phyloP scores from a whole-genome alignment of 441 rosid species.

The Pelargonium exstipulatum region DNA sequence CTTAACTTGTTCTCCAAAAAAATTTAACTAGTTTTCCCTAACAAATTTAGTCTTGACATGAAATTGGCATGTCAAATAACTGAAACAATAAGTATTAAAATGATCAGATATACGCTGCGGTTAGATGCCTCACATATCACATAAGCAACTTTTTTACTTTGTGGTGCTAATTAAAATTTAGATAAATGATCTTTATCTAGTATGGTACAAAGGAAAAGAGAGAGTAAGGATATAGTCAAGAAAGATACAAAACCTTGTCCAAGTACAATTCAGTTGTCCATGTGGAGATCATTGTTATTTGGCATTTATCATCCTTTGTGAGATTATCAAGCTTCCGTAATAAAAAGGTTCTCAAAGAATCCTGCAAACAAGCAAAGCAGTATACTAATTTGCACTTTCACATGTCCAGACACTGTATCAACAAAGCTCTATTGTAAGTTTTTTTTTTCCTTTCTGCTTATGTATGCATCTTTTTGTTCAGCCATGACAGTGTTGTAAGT shows the following conservation, averaged over 20 bases:
- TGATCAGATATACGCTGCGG: not conserved
- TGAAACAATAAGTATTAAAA: not conserved
- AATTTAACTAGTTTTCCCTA: not conserved
- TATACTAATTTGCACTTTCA: constrained; percentile 8
- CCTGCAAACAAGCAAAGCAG: constrained; percentile 50
- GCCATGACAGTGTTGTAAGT: constrained; percentile 3
- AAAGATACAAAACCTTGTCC: constrained; percentile 77
- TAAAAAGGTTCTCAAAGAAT: constrained; percentile 92
- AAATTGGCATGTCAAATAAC: not conserved
- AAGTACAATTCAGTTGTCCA: constrained; percentile 98
- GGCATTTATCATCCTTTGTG: constrained; percentile 90
- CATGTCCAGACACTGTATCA: not conserved
- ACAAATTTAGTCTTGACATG: constrained; percentile 1
- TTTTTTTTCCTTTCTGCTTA: not conserved
- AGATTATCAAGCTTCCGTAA: constrained; percentile 95
- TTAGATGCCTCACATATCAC: constrained; percentile 11
- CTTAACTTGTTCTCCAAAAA: not conserved
- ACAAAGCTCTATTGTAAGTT: not conserved
- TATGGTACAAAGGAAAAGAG: constrained; percentile 2
- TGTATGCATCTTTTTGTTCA: not conserved
- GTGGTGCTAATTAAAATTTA: constrained; percentile 14
- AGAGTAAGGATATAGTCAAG: constrained; percentile 14
- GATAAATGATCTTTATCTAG: constrained; percentile 10
- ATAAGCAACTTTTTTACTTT: constrained; percentile 8
- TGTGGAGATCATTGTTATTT: constrained; percentile 96